Conservation (phyloP, 2,329 filamentous ascomycete genomes). For the Aspergillus candidus region DNA sequence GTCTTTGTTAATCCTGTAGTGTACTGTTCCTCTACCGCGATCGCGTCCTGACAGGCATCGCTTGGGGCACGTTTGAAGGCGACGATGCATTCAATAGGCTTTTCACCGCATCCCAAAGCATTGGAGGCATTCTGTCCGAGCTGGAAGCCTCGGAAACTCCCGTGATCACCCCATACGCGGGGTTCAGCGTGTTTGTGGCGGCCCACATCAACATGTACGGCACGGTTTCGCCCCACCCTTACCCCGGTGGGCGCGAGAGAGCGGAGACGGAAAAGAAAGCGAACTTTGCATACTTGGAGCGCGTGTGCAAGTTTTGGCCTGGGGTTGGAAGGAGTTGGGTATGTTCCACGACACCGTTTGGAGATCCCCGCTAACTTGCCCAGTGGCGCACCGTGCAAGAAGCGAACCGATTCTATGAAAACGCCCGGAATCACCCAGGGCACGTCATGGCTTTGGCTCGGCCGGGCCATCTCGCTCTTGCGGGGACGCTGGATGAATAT, state of each 20-base stretch:
- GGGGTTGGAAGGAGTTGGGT: constrained; percentile 31
- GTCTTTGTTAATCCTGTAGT: constrained; percentile 10
- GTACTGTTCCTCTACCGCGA: constrained; percentile 32
- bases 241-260: constrained; percentile 26
- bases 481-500: constrained; percentile 32
- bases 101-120: constrained; percentile 30
- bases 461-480: constrained; percentile 25
- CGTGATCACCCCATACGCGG: constrained; percentile 33
- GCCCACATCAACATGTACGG: constrained; percentile 37
- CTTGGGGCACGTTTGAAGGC: constrained; percentile 5
- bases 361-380: not conserved
- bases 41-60: constrained; percentile 19
- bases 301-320: constrained; percentile 28
- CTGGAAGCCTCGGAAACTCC: constrained; percentile 27
- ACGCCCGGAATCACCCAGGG: constrained; percentile 22
- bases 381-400: constrained; percentile 34
- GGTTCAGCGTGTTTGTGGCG: constrained; percentile 34
- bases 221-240: constrained; percentile 27
- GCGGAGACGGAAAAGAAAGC: constrained; percentile 27
- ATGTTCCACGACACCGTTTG: not conserved
- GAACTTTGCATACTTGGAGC: constrained; percentile 30
- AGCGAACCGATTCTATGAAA: constrained; percentile 31
- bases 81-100: constrained; percentile 25
- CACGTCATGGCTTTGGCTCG: constrained; percentile 17
- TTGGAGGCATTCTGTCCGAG: constrained; percentile 25